These are phyloP conservation scores for Aspergillus cristatus DNA, from an alignment of 495 filamentous ascomycete species.

Conservation along the genomic window DNA sequence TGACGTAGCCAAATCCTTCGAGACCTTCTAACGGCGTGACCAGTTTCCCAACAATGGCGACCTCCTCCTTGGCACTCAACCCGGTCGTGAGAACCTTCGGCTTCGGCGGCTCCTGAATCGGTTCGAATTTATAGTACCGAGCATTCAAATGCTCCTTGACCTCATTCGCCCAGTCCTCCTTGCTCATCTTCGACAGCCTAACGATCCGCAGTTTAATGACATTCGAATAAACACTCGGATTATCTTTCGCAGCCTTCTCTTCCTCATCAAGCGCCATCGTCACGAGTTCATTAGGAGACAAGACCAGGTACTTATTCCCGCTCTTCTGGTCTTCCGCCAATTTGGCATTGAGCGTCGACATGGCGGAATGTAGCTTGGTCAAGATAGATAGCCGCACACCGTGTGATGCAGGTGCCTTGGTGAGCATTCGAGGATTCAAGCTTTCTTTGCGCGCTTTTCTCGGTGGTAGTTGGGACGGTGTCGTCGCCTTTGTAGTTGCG, in stretches of 20 bases:
- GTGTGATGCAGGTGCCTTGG: slow-evolving; percentile 62
- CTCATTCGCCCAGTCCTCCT: slow-evolving; percentile 53
- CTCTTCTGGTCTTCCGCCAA: slow-evolving; percentile 40
- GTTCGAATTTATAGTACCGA: slow-evolving; percentile 33
- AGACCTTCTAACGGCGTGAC: slow-evolving; percentile 51
- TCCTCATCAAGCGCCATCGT: slow-evolving; percentile 77
- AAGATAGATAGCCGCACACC: slow-evolving; percentile 56
- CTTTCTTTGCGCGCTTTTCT: slow-evolving; percentile 36
- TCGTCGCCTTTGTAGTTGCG: background rate
- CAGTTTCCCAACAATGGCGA: slow-evolving; percentile 51
- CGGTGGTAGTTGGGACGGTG: slow-evolving; percentile 15
- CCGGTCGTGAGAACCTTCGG: slow-evolving; percentile 51
- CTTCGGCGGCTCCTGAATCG: slow-evolving; percentile 12
- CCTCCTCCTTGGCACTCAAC: slow-evolving; percentile 56
- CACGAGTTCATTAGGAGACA: slow-evolving; percentile 63
- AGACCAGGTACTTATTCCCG: slow-evolving; percentile 46
- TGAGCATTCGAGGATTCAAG: slow-evolving; percentile 74
- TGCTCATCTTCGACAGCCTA: slow-evolving; percentile 59
- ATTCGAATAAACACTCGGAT: slow-evolving; percentile 64
- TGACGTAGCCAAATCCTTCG: slow-evolving; percentile 64
- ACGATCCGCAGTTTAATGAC: slow-evolving; percentile 72
- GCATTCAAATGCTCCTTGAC: slow-evolving; percentile 31
- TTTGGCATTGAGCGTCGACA: slow-evolving; percentile 58
- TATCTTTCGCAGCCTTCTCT: slow-evolving; percentile 60
- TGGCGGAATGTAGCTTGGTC: slow-evolving; percentile 63